These are phyloP conservation scores for Ricinus communis DNA, from an alignment of 345 rosid genomes.

Conservation along the genomic window DNA sequence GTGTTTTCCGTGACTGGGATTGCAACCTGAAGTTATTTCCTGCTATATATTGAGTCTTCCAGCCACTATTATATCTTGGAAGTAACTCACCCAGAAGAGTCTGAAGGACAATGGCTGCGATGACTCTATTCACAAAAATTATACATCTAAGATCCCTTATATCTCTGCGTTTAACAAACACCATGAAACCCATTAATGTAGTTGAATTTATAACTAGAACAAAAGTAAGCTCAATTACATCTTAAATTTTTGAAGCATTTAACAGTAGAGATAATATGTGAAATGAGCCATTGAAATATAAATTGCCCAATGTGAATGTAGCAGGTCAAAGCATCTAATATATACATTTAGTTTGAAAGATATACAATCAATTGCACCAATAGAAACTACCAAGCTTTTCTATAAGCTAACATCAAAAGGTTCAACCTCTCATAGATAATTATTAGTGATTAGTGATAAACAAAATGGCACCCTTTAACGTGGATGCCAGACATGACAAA, in stretches of 20 bases:
- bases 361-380: not conserved
- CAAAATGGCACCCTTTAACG: not conserved
- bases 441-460: not conserved
- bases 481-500: not conserved
- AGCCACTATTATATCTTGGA: conserved; percentile 43
- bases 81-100: conserved; percentile 56
- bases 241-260: not conserved
- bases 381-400: not conserved
- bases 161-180: conserved; percentile 36
- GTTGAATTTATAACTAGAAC: not conserved
- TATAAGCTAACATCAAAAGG: not conserved
- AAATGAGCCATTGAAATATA: not conserved
- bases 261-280: not conserved
- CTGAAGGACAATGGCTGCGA: conserved; percentile 60
- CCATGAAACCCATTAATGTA: conserved; percentile 8
- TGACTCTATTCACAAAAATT: conserved; percentile 77
- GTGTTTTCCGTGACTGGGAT: conserved; percentile 58
- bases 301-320: not conserved
- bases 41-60: conserved; percentile 69
- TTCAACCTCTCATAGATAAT: too few relatives aligned
- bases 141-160: conserved; percentile 70
- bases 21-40: conserved; percentile 64
- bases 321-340: not conserved
- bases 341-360: not conserved
- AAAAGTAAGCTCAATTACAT: not conserved